These are phyloP conservation scores for Antrodiella citrinella DNA, from an alignment of 768 basidiomycete species.

Conservation along the genomic window DNA sequence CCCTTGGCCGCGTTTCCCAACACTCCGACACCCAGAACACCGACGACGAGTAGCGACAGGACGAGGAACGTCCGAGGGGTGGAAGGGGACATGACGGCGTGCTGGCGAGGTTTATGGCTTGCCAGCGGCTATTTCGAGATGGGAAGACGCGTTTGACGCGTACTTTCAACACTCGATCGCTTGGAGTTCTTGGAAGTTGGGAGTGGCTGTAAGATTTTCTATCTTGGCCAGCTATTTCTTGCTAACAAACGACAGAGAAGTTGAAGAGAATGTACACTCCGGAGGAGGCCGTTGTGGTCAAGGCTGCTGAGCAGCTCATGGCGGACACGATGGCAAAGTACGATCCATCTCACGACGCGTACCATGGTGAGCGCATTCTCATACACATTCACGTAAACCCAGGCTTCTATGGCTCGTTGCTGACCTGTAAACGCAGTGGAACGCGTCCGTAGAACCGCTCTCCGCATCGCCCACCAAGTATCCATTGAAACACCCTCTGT, in stretches of 20 bases:
- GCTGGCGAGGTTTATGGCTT: not conserved
- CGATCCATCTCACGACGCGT: constrained; percentile 75
- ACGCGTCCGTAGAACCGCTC: constrained; percentile 72
- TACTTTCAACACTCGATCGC: not conserved
- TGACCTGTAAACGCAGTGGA: constrained; percentile 42
- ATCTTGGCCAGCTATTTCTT: not conserved
- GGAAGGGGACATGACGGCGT: not conserved
- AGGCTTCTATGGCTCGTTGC: not conserved
- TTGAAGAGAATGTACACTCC: constrained; percentile 32
- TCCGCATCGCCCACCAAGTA: constrained; percentile 52
- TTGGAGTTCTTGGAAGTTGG: not conserved
- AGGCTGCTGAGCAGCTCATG: constrained; percentile 64
- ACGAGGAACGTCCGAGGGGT: constrained; percentile 14
- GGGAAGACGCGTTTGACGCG: too few species aligned
- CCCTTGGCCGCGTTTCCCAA: constrained; percentile 11
- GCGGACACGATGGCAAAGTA: constrained; percentile 64
- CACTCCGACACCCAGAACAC: constrained; percentile 10
- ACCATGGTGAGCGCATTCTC: constrained; percentile 48
- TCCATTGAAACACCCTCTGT: constrained; percentile 17
- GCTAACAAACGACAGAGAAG: not conserved
- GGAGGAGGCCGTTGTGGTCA: constrained; percentile 43
- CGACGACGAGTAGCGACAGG: constrained; percentile 12
- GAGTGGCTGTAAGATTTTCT: not conserved
- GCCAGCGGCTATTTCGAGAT: too few species aligned
- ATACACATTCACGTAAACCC: not conserved